A percentile compares a stretch with the other conserved stretches of the same genome.
Conservation (phyloP, 2,329 filamentous ascomycete species). For the Chaetomium olivaceum region DNA sequence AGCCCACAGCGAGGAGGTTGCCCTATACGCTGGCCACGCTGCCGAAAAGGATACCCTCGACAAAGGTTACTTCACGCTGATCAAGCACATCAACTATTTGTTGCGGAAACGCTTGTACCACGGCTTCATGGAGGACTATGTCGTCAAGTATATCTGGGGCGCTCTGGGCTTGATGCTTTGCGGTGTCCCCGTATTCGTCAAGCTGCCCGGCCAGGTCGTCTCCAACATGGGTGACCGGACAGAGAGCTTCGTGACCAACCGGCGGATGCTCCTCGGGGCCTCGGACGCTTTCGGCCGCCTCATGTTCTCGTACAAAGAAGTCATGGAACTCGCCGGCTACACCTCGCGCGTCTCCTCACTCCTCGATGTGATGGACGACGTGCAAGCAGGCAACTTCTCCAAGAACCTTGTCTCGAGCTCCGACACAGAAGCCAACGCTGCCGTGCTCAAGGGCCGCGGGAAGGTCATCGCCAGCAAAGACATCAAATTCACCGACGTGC, state of each 20-base stretch:
- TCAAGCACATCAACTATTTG: conserved; percentile 98
- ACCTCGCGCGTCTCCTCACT: conserved; percentile 89
- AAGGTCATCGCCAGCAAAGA: conserved; percentile 77
- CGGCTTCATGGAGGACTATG: conserved; percentile 99
- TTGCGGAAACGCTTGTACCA: conserved; percentile 88
- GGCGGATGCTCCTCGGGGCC: conserved; percentile 85
- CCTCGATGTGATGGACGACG: conserved; percentile 91
- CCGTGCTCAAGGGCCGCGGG: conserved; percentile 79
- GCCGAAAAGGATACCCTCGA: conserved; percentile 95
- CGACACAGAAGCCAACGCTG: conserved; percentile 76
- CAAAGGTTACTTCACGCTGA: conserved; percentile 97
- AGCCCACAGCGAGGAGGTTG: conserved; percentile 93
- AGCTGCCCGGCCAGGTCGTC: conserved; percentile 70
- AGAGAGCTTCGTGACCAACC: conserved; percentile 87
- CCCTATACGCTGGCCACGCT: conserved; percentile 86
- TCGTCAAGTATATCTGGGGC: conserved; percentile 99
- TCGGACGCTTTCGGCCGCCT: conserved; percentile 94
- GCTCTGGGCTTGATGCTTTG: conserved; percentile 88
- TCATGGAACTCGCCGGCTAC: conserved; percentile 93
- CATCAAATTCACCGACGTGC: conserved; percentile 85
- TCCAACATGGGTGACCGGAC: conserved; percentile 70
- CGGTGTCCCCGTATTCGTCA: conserved; percentile 94
- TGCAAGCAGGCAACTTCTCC: conserved; percentile 85
- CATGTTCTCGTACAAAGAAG: conserved; percentile 98
- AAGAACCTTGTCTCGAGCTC: conserved; percentile 95